Percentiles rank a stretch among this genome's conserved stretches.
Conservation (phyloP, 306 rosid species). For the Quercus agrifolia region DNA sequence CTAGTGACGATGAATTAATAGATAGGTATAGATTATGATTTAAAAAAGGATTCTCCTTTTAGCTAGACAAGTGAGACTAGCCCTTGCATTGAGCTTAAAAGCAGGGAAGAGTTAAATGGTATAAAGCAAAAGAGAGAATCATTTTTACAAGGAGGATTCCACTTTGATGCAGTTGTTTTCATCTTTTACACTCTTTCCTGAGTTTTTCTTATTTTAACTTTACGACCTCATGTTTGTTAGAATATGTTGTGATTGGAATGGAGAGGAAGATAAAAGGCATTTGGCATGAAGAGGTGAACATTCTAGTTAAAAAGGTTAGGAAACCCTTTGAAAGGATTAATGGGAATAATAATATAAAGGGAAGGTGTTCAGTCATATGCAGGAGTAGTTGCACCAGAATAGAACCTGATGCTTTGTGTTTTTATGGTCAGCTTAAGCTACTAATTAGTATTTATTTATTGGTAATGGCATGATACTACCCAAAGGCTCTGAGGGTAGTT, state of each 20-base stretch:
- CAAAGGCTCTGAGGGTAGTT: constrained; percentile 24
- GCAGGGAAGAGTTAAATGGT: constrained; percentile 1
- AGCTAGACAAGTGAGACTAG: neutral
- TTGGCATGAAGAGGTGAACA: constrained; percentile 20
- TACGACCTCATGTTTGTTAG: neutral
- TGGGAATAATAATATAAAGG: constrained; percentile 15
- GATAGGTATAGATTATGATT: neutral
- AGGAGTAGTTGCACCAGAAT: constrained; percentile 37
- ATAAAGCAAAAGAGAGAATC: constrained; percentile 10
- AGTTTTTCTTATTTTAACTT: neutral
- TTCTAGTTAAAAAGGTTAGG: neutral
- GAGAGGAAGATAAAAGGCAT: neutral
- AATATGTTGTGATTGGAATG: constrained; percentile 4
- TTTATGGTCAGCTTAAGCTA: constrained; percentile 15
- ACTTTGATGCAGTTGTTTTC: constrained; percentile 17
- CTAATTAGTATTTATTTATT: neutral
- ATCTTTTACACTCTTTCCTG: constrained; percentile 1
- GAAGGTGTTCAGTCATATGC: constrained; percentile 24
- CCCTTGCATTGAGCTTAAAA: constrained; percentile 2
- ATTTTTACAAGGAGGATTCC: constrained; percentile 15
- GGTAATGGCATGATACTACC: constrained; percentile 10
- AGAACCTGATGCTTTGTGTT: constrained; percentile 9
- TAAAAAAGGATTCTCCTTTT: neutral
- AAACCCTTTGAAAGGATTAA: neutral
- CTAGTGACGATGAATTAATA: neutral